These are phyloP conservation scores for Starmerella apicola DNA, from an alignment of 805 yeast genomes.

Conservation along the genomic window DNA sequence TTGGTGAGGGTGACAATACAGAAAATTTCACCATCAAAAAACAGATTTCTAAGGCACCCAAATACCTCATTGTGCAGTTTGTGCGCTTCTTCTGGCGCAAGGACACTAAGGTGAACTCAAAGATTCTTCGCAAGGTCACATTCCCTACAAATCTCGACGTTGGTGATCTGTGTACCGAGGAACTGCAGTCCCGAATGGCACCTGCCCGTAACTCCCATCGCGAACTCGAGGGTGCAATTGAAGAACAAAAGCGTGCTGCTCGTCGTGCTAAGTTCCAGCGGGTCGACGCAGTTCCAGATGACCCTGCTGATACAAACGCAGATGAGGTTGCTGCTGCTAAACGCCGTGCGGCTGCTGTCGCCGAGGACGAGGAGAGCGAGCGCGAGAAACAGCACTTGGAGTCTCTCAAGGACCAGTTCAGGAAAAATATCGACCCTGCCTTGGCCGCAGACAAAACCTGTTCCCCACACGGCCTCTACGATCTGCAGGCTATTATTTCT, in stretches of 20 bases:
- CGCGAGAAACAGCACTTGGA: slow-evolving; percentile 15
- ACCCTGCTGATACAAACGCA: slow-evolving; percentile 24
- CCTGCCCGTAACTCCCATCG: slow-evolving; percentile 66
- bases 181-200: slow-evolving; percentile 51
- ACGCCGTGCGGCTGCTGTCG: slow-evolving; percentile 18
- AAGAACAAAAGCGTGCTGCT: slow-evolving; percentile 59
- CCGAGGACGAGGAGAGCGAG: slow-evolving; percentile 11
- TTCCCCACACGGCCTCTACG: slow-evolving; percentile 80
- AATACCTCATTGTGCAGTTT: slow-evolving; percentile 77
- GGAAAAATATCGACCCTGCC: slow-evolving; percentile 31
- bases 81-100: slow-evolving; percentile 94
- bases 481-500: slow-evolving; percentile 69
- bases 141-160: slow-evolving; percentile 90
- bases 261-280: slow-evolving; percentile 43
- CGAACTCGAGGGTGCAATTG: slow-evolving; percentile 59
- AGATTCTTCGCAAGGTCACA: slow-evolving; percentile 83
- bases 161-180: slow-evolving; percentile 74
- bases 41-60: slow-evolving; percentile 67
- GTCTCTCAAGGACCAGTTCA: slow-evolving; percentile 23
- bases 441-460: slow-evolving; percentile 40
- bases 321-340: slow-evolving; percentile 16
- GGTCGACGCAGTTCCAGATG: slow-evolving; percentile 30
- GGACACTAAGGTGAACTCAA: slow-evolving; percentile 79
- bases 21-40: slow-evolving; percentile 52
- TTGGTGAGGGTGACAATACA: slow-evolving; percentile 47